Percentiles rank a stretch among this genome's conserved stretches.
These are phyloP conservation scores for Blastobotrys elegans DNA, from an alignment of 1,139 yeast species.

Conservation along the genomic window DNA sequence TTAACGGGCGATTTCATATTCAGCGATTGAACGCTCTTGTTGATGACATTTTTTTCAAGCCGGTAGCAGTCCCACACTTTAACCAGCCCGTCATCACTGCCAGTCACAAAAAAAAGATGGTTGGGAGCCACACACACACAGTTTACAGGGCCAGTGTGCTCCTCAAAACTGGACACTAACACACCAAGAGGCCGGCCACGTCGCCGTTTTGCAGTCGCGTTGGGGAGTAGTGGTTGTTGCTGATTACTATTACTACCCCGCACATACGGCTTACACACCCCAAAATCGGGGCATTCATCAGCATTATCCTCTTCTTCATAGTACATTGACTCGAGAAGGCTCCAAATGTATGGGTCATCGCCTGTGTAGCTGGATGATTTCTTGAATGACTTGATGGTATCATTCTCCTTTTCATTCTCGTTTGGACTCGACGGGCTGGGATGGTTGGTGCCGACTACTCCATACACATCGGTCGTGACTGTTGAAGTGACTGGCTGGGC, in stretches of 20 bases:
- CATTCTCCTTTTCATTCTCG: neutral
- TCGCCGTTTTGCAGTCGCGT: conserved; percentile 14
- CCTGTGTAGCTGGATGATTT: conserved; percentile 40
- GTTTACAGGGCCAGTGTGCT: conserved; percentile 50
- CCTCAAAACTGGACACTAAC: conserved; percentile 55
- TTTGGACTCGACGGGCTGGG: neutral
- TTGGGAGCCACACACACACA: conserved; percentile 55
- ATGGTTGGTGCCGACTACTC: conserved; percentile 20
- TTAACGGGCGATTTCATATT: conserved; percentile 27
- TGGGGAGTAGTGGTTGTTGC: neutral
- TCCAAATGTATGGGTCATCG: conserved; percentile 55
- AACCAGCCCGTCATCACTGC: conserved; percentile 66
- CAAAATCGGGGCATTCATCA: neutral
- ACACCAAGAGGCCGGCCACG: conserved; percentile 40
- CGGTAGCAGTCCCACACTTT: conserved; percentile 74
- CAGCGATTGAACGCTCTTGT: conserved; percentile 45
- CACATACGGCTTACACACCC: neutral
- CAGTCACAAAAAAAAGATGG: conserved; percentile 66
- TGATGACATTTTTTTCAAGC: conserved; percentile 60
- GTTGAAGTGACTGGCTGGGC: conserved; percentile 26
- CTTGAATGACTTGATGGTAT: conserved; percentile 1
- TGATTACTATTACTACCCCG: neutral
- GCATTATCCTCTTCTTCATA: conserved; percentile 26
- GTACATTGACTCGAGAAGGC: conserved; percentile 49
- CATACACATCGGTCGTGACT: conserved; percentile 26